Base-by-base conservation (phyloP, 2,329 filamentous ascomycete species). In the Ceratocystis harringtonii region DNA sequence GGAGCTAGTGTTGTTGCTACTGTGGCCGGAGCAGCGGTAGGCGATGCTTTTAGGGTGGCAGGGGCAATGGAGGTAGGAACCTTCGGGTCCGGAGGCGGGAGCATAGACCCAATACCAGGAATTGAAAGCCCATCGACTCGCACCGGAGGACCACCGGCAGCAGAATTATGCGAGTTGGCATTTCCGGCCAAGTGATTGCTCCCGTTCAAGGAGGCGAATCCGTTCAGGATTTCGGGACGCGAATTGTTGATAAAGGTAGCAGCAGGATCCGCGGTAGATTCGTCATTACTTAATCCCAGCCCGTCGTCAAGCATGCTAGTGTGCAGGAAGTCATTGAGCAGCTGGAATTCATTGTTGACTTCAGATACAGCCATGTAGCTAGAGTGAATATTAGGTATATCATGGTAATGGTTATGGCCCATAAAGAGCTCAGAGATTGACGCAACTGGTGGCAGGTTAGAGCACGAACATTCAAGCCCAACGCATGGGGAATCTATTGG, bases 291-390 rank as follows among this genome's bases (percentile, higher is more conserved):
- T 36, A 76, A 67, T 12, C 58, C 66, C 19, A 62, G 55, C 68
- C 84, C 84, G 74, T 95, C 92, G 76, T 97, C 92, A 69, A 96
- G 82, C 65, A 96, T 78, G 73, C 90, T 95, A 70, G 86, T 95
- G 75, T 92, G 94, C 68, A 99, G 82, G 73, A 97, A 97, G 75
- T 99, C 92, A 78, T 95, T 95, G 72, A 99, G 84, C 63, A 97
- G 79, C 73, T 96, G 96, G 75, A 96, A 96, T 78, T 99, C 94
- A 77, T 94, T 94, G 68, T 89, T 92, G 71, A 96, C 89, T 76
- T 99, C 94, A 69, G 91, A 89, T 62, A 80, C 78, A 77, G 96
- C 95, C 87, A 96, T 92, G 78, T 94, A 97, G 72, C 89, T 94
- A 67, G 90, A 88, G 76, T 96, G 90, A 73, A 92, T 90, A 73